These are phyloP conservation scores for Cutaneotrichosporon dermatis DNA, from an alignment of 1,284 basidiomycete species.

Conservation along the genomic window DNA sequence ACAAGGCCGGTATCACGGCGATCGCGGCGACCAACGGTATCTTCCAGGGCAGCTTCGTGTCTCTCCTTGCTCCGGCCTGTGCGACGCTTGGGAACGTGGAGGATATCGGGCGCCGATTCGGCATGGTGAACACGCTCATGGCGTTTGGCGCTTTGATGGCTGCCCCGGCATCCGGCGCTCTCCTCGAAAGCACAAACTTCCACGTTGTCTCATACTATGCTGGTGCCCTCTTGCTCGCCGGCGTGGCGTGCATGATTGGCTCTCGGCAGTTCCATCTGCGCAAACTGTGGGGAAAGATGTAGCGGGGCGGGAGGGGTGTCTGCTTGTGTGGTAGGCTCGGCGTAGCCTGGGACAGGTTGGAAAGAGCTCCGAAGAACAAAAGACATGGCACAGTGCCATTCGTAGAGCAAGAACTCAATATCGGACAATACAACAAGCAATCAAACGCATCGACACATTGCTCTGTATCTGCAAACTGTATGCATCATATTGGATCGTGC, in stretches of 20 bases:
- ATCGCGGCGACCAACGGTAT: constrained; percentile 24
- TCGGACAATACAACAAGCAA: too few relatives aligned
- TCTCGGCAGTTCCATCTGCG: constrained; percentile 6
- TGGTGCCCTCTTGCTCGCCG: constrained; percentile 11
- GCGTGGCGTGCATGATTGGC: constrained; percentile 7
- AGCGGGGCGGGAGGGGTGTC: too few relatives aligned
- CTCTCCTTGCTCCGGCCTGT: constrained; percentile 24
- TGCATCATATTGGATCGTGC: too few relatives aligned
- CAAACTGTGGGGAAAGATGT: constrained; percentile 7
- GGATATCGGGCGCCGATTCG: constrained; percentile 28
- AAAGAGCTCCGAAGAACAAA: too few relatives aligned
- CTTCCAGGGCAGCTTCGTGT: constrained; percentile 26
- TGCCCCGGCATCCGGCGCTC: constrained; percentile 18
- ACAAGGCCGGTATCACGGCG: constrained; percentile 17
- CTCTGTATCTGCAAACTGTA: too few relatives aligned
- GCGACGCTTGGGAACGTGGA: constrained; percentile 24
- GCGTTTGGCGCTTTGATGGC: constrained; percentile 17
- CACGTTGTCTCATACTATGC: constrained; percentile 24
- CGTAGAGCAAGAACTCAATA: too few relatives aligned
- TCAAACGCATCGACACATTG: too few relatives aligned
- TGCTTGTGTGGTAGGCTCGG: too few relatives aligned
- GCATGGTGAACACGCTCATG: constrained; percentile 23
- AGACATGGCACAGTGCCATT: too few relatives aligned
- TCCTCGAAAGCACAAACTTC: constrained; percentile 9
- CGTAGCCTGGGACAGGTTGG: too few relatives aligned